Evolutionary conservation across 2,329 filamentous ascomycete species (phyloP).

Genomic region (Aspergillus neotritici): DNA sequence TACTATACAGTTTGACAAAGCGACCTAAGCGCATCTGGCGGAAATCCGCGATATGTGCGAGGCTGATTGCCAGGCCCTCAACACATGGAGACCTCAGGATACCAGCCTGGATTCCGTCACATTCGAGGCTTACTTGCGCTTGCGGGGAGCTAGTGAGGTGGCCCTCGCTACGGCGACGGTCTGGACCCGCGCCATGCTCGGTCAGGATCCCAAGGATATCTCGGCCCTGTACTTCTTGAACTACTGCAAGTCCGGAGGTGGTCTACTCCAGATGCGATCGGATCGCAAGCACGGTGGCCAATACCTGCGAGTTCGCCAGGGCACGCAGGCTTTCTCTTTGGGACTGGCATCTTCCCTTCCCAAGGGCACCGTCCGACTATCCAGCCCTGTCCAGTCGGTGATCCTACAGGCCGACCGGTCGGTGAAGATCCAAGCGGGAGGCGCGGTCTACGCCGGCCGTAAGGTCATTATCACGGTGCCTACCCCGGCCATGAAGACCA

Average conservation of each 20-base stretch:
- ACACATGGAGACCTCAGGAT: conserved; percentile 19
- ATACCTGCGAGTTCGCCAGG: conserved; percentile 46
- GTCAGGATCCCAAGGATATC: conserved; percentile 46
- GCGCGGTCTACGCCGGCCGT: conserved; percentile 29
- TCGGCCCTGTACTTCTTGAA: conserved; percentile 52
- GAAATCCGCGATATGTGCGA: conserved; percentile 35
- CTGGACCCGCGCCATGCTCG: conserved; percentile 49
- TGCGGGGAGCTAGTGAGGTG: conserved; percentile 22
- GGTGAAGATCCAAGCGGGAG: background rate
- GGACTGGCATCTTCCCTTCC: conserved; percentile 35
- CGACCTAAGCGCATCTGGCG: conserved; percentile 23
- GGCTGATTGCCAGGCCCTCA: conserved; percentile 33
- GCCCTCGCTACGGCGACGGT: conserved; percentile 37
- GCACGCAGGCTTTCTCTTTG: conserved; percentile 41
- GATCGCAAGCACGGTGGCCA: conserved; percentile 51
- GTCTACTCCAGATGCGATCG: conserved; percentile 49
- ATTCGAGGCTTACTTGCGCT: conserved; percentile 35
- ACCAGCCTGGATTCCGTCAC: conserved; percentile 33
- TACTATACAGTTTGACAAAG: conserved; percentile 19
- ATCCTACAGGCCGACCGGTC: background rate
- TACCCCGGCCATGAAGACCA: conserved; percentile 41
- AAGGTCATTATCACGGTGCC: conserved; percentile 49
- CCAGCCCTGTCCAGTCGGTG: conserved; percentile 7
- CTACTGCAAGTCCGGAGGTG: conserved; percentile 51
- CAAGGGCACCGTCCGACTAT: conserved; percentile 7